Base-by-base conservation (phyloP, 345 rosid genomes). In the Eucalyptus grandis region DNA sequence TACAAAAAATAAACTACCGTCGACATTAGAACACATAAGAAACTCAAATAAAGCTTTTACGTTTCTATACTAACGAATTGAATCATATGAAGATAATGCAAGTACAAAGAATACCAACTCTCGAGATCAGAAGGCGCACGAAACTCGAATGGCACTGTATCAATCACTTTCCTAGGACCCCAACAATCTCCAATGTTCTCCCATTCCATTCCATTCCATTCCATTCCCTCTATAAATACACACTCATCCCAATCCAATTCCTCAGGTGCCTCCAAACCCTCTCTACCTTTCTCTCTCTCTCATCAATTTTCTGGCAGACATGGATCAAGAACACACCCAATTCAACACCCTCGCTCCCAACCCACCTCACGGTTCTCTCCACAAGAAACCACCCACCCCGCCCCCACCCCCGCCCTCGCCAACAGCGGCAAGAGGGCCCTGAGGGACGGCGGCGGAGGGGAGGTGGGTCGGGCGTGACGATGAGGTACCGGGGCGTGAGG, bases 401-500 rank as follows among this genome's bases (percentile, higher is more conserved):
- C 22, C 80, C 40, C 80, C 4, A 31, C 40, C 22, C 1, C 85
- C 47, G 14, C 85, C 85, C 47, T 77, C 9, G 47, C 85, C 85
- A 77, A 77, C 85, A 11, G 85, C 27, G 47, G 85, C 47, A 77
- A 77, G 83, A 77, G 85, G 85, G 47, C 47, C 47, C 85, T 77
- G 83, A 77, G 85, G 85, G 85, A 77, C 47, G 47, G 47, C 30
- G 47, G 85, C 47, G 85, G 83, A 14, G 60, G 83, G 60, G 37
- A 13, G 62, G 46, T 6, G 30, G 88, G 6, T 30, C 88, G 43
- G 91, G 87, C 46, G 81, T 90, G 26, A 91, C 94, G 56, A 94
- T 94, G 91, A 93, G 98, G 93, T 98, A 97, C 96, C 99, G 99
- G 5, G 99, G 99, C 2, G 99, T 98, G 22, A 96, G 99, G 6